Conservation (phyloP, 371 early-diverging fungal genomes). For the Mortierella sp. region DNA sequence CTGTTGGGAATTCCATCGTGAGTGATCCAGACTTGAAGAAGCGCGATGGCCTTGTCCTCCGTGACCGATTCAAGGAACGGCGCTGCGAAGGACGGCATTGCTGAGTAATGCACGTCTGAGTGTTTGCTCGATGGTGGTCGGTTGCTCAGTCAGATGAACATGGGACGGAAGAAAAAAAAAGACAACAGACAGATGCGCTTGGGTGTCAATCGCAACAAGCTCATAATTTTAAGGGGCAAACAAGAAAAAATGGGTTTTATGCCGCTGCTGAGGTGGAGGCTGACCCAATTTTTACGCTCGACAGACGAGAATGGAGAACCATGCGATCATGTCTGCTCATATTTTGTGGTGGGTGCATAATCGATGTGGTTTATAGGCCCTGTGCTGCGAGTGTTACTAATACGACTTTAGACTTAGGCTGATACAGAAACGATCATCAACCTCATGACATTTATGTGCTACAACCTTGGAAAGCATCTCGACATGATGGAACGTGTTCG, state of each 20-base stretch:
- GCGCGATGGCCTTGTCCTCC: neutral
- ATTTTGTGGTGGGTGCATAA: slow-evolving; percentile 13
- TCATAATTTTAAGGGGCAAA: no score
- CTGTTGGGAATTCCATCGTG: slow-evolving; percentile 4
- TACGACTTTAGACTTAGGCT: slow-evolving; percentile 27
- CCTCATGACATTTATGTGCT: slow-evolving; percentile 57
- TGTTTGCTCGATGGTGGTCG: no score
- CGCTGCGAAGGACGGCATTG: no score
- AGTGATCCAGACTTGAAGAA: slow-evolving; percentile 1
- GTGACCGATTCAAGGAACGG: neutral
- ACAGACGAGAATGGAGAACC: slow-evolving; percentile 49
- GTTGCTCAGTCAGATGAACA: no score
- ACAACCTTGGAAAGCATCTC: slow-evolving; percentile 58
- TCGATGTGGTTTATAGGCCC: no score
- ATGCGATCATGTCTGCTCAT: slow-evolving; percentile 49
- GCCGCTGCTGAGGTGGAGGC: slow-evolving; percentile 15
- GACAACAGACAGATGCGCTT: no score
- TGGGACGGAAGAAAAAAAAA: no score
- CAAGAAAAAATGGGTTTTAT: no score
- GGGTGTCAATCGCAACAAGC: no score
- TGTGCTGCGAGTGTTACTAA: neutral
- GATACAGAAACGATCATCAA: slow-evolving; percentile 67
- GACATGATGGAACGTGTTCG: slow-evolving; percentile 55
- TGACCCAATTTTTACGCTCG: slow-evolving; percentile 47
- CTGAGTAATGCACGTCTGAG: no score